Conservation (phyloP, 441 rosid species). For the Populus tomentosa region DNA sequence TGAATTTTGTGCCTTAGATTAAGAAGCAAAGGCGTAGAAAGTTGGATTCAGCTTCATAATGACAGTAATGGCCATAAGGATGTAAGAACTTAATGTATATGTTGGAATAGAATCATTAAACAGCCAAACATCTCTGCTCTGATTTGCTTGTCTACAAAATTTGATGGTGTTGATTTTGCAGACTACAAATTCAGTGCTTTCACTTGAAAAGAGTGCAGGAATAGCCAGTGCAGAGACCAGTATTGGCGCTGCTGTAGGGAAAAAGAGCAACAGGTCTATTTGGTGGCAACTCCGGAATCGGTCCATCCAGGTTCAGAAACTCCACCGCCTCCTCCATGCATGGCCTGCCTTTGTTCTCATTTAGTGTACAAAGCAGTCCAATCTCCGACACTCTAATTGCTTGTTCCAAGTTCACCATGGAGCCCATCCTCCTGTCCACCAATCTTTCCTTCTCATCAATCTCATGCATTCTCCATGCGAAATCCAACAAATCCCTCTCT, state of each 20-base stretch:
- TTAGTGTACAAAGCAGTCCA: constrained; percentile 40
- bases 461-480: constrained; percentile 47
- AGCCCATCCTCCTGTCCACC: constrained; percentile 46
- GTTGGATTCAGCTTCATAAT: neutral
- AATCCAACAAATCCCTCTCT: constrained; percentile 39
- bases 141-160: neutral
- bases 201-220: constrained; percentile 39
- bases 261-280: constrained; percentile 34
- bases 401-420: constrained; percentile 35
- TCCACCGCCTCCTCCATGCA: constrained; percentile 34
- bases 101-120: no score
- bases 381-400: constrained; percentile 37
- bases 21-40: neutral
- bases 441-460: constrained; percentile 30
- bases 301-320: constrained; percentile 22
- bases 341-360: constrained; percentile 43
- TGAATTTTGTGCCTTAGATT: neutral
- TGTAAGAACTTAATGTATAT: neutral
- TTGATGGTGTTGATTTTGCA: neutral
- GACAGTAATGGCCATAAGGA: neutral
- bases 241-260: constrained; percentile 37
- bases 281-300: constrained; percentile 32
- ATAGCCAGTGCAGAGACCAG: constrained; percentile 34
- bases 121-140: neutral
- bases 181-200: constrained; percentile 10